phyloP scores from a whole-genome alignment of 305 asterid genomes.

The Solanum hybrid region DNA sequence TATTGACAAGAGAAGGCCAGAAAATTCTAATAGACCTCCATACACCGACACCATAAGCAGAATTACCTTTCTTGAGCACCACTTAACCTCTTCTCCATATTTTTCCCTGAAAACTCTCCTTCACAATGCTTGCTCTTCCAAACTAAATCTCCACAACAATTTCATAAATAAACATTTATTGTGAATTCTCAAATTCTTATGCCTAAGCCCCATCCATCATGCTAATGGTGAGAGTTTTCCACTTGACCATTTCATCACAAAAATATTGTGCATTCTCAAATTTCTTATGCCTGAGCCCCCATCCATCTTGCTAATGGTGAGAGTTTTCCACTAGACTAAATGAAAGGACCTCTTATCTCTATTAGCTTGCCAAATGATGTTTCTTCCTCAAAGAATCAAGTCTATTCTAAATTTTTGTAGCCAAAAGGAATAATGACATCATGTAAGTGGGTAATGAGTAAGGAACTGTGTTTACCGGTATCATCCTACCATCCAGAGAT shows the following conservation, averaged over 20 bases:
- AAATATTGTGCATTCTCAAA: neutral
- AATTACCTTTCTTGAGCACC: neutral
- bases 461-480: neutral
- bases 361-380: neutral
- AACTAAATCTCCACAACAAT: neutral
- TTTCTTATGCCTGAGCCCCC: neutral
- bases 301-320: neutral
- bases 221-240: neutral
- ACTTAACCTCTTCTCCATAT: neutral
- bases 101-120: neutral
- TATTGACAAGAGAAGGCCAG: neutral
- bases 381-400: neutral
- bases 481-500: neutral
- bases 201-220: neutral
- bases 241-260: neutral
- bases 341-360: neutral
- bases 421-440: neutral
- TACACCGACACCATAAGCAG: neutral
- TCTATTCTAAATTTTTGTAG: neutral
- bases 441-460: neutral
- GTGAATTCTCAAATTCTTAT: neutral
- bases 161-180: neutral
- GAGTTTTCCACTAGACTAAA: neutral
- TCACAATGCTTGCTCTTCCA: neutral
- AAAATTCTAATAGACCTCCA: neutral